Percentiles rank a stretch among this genome's conserved stretches.
Conservation (phyloP, 352 stramenopile genomes). For the Phytophthora hibernalis region DNA sequence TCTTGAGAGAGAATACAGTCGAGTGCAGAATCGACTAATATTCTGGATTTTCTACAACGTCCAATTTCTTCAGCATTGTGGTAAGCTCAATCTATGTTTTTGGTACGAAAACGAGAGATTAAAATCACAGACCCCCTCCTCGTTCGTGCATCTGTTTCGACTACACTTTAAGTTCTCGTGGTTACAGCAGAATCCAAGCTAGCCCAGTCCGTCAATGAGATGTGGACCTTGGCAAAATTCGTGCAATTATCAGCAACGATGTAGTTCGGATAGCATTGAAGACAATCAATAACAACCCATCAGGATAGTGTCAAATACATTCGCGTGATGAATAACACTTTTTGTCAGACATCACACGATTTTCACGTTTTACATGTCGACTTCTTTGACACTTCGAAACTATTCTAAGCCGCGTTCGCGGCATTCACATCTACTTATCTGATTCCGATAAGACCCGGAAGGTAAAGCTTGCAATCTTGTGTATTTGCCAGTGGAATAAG, state of each 20-base stretch:
- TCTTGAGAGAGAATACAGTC: neutral
- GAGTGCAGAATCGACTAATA: neutral
- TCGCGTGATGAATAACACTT: too few species aligned
- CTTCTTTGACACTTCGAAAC: neutral
- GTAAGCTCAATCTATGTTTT: neutral
- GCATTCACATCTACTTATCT: neutral
- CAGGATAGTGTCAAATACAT: neutral
- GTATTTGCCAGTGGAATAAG: constrained; percentile 16
- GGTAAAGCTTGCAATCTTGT: neutral
- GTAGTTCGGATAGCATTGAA: neutral
- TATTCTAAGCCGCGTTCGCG: neutral
- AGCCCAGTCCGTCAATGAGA: neutral
- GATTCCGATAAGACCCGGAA: constrained; percentile 29
- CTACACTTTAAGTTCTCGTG: neutral
- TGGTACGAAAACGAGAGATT: neutral
- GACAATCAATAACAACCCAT: neutral
- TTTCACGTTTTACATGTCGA: too few species aligned
- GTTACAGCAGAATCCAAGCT: neutral
- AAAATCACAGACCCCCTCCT: neutral
- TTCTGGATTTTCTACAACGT: constrained; percentile 11
- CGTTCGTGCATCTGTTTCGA: constrained; percentile 16
- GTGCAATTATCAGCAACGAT: neutral
- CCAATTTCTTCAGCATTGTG: constrained; percentile 3
- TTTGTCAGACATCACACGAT: neutral
- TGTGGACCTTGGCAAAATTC: neutral